Evolutionary conservation across 768 basidiomycete genomes (phyloP).

Genomic region (Lentinula aciculospora): DNA sequence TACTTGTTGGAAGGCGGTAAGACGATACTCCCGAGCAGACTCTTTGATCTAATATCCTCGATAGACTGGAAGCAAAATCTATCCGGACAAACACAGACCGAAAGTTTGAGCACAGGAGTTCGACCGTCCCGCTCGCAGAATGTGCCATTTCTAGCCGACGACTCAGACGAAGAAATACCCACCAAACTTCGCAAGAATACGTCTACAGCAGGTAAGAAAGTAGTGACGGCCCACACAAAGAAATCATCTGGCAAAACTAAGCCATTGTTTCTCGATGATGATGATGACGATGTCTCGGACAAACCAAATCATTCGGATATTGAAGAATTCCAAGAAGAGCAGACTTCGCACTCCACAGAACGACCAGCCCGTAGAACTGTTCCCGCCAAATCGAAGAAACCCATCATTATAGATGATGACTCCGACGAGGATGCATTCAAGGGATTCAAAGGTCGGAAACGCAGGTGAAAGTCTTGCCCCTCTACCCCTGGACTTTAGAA

Average conservation of each 20-base stretch:
- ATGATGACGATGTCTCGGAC: constrained; percentile 19
- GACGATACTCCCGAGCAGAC: constrained; percentile 4
- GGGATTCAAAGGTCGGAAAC: constrained; percentile 43
- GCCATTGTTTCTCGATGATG: constrained; percentile 44
- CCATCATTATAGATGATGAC: constrained; percentile 53
- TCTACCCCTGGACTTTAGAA: background rate
- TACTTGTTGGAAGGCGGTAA: constrained; percentile 47
- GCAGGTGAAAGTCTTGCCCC: constrained; percentile 2
- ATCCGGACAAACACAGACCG: background rate
- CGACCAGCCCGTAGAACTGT: constrained; percentile 16
- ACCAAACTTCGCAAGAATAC: constrained; percentile 8
- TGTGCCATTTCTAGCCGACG: constrained; percentile 9
- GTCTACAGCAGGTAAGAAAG: constrained; percentile 17
- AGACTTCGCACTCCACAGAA: constrained; percentile 20
- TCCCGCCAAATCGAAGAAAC: constrained; percentile 22
- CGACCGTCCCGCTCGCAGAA: constrained; percentile 3
- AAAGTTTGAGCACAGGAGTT: background rate
- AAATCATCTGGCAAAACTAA: constrained; percentile 26
- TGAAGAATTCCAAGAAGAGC: background rate
- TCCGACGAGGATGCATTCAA: constrained; percentile 69
- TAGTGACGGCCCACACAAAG: constrained; percentile 12
- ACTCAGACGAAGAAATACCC: constrained; percentile 9
- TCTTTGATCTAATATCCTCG: no score
- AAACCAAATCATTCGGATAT: constrained; percentile 16
- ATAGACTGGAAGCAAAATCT: background rate